These are phyloP conservation scores for Mucor piriformis DNA, from an alignment of 371 early-diverging fungal genomes.

Conservation along the genomic window DNA sequence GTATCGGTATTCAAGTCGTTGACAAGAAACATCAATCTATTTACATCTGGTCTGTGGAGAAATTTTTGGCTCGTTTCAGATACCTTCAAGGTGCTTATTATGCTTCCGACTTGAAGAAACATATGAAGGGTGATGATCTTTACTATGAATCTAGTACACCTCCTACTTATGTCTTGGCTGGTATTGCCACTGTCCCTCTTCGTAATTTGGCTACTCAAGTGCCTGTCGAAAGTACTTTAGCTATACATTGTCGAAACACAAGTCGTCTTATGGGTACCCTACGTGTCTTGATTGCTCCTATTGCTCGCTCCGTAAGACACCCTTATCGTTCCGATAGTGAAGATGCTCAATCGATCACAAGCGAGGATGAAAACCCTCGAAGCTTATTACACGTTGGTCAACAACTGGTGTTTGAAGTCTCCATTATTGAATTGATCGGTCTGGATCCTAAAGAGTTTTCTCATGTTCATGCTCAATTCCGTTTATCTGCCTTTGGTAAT, in stretches of 20 bases:
- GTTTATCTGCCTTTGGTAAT: conserved; percentile 67
- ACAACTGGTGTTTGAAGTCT: conserved; percentile 74
- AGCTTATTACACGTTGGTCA: conserved; percentile 48
- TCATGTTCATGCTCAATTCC: conserved; percentile 81
- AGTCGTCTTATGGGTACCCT: conserved; percentile 57
- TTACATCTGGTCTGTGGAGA: conserved; percentile 72
- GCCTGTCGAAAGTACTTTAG: conserved; percentile 48
- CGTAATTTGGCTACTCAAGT: conserved; percentile 51
- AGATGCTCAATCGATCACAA: neutral
- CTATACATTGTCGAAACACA: conserved; percentile 58
- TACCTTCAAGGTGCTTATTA: conserved; percentile 69
- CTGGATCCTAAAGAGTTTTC: conserved; percentile 68
- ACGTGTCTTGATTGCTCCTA: conserved; percentile 51
- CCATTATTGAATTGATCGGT: conserved; percentile 67
- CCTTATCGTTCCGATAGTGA: conserved; percentile 8
- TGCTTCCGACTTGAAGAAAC: conserved; percentile 65
- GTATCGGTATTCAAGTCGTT: conserved; percentile 65
- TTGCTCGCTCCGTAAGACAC: conserved; percentile 41
- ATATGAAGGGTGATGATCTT: conserved; percentile 70
- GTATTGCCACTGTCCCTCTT: conserved; percentile 55
- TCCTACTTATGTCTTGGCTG: conserved; percentile 61
- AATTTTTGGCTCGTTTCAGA: conserved; percentile 53
- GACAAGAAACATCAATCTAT: conserved; percentile 64
- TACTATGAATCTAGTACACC: conserved; percentile 61
- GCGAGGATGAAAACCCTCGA: conserved; percentile 19